Evolutionary conservation across 371 early-diverging fungal genomes (phyloP), one percentile per base, ranked within the genome.

Genomic region (Zychaea mexicana): DNA sequence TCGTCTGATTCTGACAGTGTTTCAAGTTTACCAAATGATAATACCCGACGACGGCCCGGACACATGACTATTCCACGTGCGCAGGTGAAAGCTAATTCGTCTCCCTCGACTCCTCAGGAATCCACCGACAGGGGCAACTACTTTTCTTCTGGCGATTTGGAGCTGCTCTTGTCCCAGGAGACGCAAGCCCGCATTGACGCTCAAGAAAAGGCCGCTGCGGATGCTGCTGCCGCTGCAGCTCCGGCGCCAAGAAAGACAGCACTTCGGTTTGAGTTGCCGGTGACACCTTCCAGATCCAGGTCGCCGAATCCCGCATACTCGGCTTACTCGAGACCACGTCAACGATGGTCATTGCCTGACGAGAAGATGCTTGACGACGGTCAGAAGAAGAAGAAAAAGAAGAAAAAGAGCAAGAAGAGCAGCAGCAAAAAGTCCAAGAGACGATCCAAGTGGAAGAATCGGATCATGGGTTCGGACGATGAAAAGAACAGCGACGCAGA

Each of bases 171-270:
- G 15, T 70, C 78, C 0, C 52, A 73, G 63, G 75, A 75, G 39
- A 72, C 73, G 5, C 76, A 78, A 45, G 71, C 71, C 10, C 65
- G 75, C 3, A 71, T 78, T 63, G 75, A 78, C 45, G 62, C 49
- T 28, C 68, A 58, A 58, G 59, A 58, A 45, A 58, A 58, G 21
- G 38, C 33, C 6, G 42, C 38, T n/a, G 59, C 59, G 32, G 57
- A 57, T 24, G 53, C 27, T 15, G 56, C 32, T 33, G 59, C 59
- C 61, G 38, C 64, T 62, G 53, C 62, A 67, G 24, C 36, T 26
- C 32, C 46, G 21, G n/a, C 28, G 31, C 24, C 38, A 21, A 36
- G 58, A 57, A 31, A 36, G 46, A 64, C 62, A 33, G 45, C 54
- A 7, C 31, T 77, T 9, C 66, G 54, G 38, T 77, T 77, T 54